phyloP scores from a whole-genome alignment of 371 early-diverging fungal genomes.

The Mucor racemosus region DNA sequence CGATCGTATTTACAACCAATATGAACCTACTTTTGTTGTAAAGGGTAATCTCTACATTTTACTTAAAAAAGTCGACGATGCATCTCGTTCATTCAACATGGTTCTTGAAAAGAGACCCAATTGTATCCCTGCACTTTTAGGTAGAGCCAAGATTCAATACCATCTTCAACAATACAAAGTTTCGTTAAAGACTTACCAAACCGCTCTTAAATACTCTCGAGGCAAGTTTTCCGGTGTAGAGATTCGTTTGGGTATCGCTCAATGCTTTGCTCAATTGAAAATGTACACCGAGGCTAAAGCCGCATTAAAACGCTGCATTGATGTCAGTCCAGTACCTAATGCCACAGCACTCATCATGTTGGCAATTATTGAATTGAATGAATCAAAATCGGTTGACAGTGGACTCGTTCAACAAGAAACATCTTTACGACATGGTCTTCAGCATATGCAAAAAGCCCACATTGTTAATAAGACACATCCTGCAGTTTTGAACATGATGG shows the following conservation, averaged over 20 bases:
- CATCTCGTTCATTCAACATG: constrained; percentile 68
- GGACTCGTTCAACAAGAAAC: constrained; percentile 43
- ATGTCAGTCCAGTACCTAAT: constrained; percentile 52
- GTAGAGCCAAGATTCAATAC: constrained; percentile 71
- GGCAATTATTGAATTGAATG: constrained; percentile 81
- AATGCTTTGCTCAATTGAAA: constrained; percentile 81
- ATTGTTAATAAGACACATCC: constrained; percentile 53
- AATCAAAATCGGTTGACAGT: constrained; percentile 49
- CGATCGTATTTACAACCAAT: constrained; percentile 71
- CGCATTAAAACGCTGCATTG: constrained; percentile 76
- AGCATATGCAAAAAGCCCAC: constrained; percentile 59
- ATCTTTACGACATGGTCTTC: constrained; percentile 44
- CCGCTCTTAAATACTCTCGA: constrained; percentile 61
- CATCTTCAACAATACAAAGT: constrained; percentile 58
- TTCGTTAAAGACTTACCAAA: constrained; percentile 77
- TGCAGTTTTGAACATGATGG: constrained; percentile 58
- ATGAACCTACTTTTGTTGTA: constrained; percentile 72
- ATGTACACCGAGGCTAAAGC: constrained; percentile 69
- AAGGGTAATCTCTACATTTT: constrained; percentile 71
- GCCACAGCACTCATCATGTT: constrained; percentile 72
- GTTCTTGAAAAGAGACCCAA: constrained; percentile 65
- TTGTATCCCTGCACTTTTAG: constrained; percentile 81
- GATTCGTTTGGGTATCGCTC: constrained; percentile 85
- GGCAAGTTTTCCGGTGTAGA: constrained; percentile 59
- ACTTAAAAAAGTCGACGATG: constrained; percentile 66